phyloP scores from a whole-genome alignment of 2,329 filamentous ascomycete genomes.

The Colletotrichum aenigma region DNA sequence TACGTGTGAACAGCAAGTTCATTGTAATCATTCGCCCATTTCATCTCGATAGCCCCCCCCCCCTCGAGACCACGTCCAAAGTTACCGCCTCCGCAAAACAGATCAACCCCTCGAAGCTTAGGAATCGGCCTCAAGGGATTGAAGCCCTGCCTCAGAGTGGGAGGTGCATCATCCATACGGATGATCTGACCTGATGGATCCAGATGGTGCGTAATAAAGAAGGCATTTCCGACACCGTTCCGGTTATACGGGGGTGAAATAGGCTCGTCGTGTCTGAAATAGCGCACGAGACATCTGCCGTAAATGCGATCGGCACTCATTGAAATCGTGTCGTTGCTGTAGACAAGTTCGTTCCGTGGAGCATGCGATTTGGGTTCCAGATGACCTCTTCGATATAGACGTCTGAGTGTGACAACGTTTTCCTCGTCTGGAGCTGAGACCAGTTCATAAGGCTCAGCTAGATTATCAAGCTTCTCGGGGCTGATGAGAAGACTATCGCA shows the following conservation, averaged over 20 bases:
- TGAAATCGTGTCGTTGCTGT: conserved; percentile 49
- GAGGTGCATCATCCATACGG: neutral
- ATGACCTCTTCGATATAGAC: conserved; percentile 52
- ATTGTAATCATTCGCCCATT: conserved; percentile 72
- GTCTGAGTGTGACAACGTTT: conserved; percentile 48
- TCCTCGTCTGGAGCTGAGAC: conserved; percentile 32
- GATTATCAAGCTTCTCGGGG: conserved; percentile 29
- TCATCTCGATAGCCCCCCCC: conserved; percentile 66
- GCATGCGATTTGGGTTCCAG: conserved; percentile 38
- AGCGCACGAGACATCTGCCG: conserved; percentile 64
- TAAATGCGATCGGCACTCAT: conserved; percentile 47
- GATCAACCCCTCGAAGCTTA: conserved; percentile 66
- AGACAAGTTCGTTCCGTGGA: conserved; percentile 63
- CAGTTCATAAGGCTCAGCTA: conserved; percentile 67
- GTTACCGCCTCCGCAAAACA: conserved; percentile 81
- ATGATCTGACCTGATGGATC: neutral
- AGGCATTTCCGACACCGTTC: conserved; percentile 70
- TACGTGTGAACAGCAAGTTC: conserved; percentile 72
- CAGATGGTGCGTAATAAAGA: conserved; percentile 59
- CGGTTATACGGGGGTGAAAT: too few species aligned
- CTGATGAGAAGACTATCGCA: conserved; percentile 64
- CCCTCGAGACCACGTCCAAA: conserved; percentile 80
- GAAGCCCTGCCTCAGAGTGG: conserved; percentile 57
- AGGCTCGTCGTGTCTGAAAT: conserved; percentile 48
- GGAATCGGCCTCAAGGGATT: conserved; percentile 40